Conservation (phyloP, 1,284 basidiomycete genomes). For the Cerioporus squamosus region DNA sequence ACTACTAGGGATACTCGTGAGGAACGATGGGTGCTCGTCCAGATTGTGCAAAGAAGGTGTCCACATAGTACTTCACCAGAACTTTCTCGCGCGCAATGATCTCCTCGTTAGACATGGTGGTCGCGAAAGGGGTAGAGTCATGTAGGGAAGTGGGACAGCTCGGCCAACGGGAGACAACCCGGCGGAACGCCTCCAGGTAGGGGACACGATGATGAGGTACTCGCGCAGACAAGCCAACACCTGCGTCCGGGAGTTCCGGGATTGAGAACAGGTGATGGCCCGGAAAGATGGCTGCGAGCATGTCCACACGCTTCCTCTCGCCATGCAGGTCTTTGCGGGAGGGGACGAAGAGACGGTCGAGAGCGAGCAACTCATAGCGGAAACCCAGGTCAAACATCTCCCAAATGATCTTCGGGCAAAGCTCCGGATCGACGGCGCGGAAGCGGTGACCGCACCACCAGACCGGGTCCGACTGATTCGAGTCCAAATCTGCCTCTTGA, state of each 20-base stretch:
- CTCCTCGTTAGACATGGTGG: no score
- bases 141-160: no score
- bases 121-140: no score
- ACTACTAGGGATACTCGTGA: no score
- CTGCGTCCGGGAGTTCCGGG: neutral
- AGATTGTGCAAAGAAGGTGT: no score
- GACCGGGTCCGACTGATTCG: neutral
- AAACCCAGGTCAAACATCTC: slow-evolving; percentile 17
- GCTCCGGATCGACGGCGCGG: neutral
- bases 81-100: no score
- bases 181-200: no score
- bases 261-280: neutral
- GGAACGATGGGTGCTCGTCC: no score
- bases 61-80: no score
- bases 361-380: slow-evolving; percentile 9
- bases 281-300: neutral
- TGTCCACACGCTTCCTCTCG: neutral
- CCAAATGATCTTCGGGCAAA: slow-evolving; percentile 9
- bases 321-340: neutral
- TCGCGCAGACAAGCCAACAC: neutral
- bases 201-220: neutral
- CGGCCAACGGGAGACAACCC: no score
- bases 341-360: slow-evolving; percentile 7
- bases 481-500: neutral
- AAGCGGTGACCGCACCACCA: neutral